Evolutionary conservation across 768 basidiomycete species (phyloP), one percentile per base, ranked within the genome.

Genomic region (Mycena chlorophos): DNA sequence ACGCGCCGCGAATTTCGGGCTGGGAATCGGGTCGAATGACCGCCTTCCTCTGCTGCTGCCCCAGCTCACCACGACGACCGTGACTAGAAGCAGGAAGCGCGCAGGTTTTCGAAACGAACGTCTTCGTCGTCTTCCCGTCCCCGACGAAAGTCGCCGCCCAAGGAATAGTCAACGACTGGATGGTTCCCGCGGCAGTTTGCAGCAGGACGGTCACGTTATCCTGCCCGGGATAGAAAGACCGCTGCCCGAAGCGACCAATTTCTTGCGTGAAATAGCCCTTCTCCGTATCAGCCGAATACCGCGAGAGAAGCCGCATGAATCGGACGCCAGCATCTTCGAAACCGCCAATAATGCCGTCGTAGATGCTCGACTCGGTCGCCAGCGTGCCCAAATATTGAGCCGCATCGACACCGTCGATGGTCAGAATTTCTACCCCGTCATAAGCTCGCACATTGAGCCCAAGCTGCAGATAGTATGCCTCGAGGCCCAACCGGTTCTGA

Each of bases 131-230:
- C 10, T 56, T 60, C 4, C 57, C 61, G 0, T 23, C 48, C 26
- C 43, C 61, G 4, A 31, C 8, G 28, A 63, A 60, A 14, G 51
- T 60, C 49, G 61, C 61, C 4, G 58, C 55, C 61, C 61, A 63
- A 1, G 61, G 61, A 14, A 63, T 48, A 4, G 40, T 23, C 26
- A 63, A n/a, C 31, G 50, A 12, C 23, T 52, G 8, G 22, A 45
- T 30, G 3, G 40, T 42, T 6, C 47, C 54, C 30, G 13, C 17
- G 13, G 16, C 14, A 8, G 56, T 57, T 26, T 53, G 34, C 38
- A 55, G 46, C 5, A n/a, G 25, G 5, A 62, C 50, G 17, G 57
- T 58, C 14, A 62, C 49, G 2, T 29, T 42, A 13, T 55, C 34
- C 5, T 31, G 42, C 16, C 61, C 61, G 1, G 61, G 61, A 55